Evolutionary conservation across 2,329 filamentous ascomycete species (phyloP).

Genomic region (Venturia oleaginea): DNA sequence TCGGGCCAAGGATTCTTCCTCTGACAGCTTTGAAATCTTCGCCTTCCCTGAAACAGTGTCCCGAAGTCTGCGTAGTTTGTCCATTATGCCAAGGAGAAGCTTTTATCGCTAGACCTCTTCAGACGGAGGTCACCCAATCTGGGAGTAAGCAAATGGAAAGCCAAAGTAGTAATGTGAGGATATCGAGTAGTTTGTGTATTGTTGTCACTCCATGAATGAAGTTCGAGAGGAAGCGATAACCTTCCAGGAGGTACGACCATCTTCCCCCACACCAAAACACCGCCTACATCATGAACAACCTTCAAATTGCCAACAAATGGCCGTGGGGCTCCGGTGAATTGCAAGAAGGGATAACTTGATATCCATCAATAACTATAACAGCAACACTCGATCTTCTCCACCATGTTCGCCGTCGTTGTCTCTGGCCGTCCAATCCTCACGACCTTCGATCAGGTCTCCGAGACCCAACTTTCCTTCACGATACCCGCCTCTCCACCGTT

Average conservation of each 20-base stretch:
- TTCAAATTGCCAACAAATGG: background rate
- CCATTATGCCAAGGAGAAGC: background rate
- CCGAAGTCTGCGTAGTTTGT: too few species aligned
- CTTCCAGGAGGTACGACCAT: background rate
- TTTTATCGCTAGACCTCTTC: background rate
- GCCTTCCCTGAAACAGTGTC: too few species aligned
- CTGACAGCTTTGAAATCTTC: too few species aligned
- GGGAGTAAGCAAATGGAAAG: background rate
- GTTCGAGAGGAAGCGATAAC: background rate
- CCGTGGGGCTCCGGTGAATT: background rate
- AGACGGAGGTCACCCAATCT: too few species aligned
- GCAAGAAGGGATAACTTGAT: conserved; percentile 3
- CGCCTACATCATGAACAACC: background rate
- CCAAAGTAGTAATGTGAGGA: background rate
- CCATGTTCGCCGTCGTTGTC: conserved; percentile 54
- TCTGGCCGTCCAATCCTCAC: conserved; percentile 52
- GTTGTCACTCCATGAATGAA: background rate
- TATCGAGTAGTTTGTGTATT: background rate
- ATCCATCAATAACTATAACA: background rate
- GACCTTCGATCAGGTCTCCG: conserved; percentile 44
- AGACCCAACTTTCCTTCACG: conserved; percentile 56
- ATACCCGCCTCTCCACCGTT: conserved; percentile 55
- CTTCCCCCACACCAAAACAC: background rate
- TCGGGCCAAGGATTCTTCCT: too few species aligned
- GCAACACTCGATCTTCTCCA: background rate